Percentiles rank a stretch among this genome's conserved stretches.
phyloP scores from a whole-genome alignment of 2,329 filamentous ascomycete species.

The Drechslerella stenobrocha region DNA sequence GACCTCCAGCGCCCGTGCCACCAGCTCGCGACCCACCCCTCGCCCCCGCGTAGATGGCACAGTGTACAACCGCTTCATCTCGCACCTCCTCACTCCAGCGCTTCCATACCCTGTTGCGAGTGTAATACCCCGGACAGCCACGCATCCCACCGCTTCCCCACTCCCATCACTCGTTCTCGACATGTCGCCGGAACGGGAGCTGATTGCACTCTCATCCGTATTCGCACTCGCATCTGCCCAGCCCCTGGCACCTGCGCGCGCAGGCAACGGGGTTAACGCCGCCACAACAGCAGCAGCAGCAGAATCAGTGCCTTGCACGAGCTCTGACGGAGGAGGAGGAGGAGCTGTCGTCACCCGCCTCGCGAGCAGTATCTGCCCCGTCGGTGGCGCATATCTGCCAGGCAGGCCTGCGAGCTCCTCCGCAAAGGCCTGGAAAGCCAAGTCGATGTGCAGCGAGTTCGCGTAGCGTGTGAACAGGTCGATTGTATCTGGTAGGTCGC shows the following conservation, averaged over 20 bases:
- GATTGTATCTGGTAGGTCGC: slow-evolving; percentile 57
- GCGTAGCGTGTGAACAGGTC: slow-evolving; percentile 58
- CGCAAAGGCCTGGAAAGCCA: slow-evolving; percentile 63
- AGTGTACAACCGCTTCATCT: slow-evolving; percentile 65
- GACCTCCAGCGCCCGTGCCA: slow-evolving; percentile 57
- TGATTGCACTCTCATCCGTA: too few relatives aligned
- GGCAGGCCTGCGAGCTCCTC: slow-evolving; percentile 62
- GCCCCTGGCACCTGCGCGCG: too few relatives aligned
- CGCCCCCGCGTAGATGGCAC: slow-evolving; percentile 59
- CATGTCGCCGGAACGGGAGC: too few relatives aligned
- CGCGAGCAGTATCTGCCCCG: slow-evolving; percentile 61
- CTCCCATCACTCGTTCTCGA: background rate
- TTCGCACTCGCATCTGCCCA: too few relatives aligned
- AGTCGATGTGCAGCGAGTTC: slow-evolving; percentile 60
- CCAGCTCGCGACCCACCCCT: slow-evolving; percentile 60
- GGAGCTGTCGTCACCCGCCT: background rate
- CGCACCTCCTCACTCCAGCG: slow-evolving; percentile 55
- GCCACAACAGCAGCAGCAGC: too few relatives aligned
- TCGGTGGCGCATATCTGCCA: slow-evolving; percentile 60
- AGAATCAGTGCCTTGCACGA: too few relatives aligned
- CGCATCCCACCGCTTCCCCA: slow-evolving; percentile 58
- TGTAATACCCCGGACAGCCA: slow-evolving; percentile 59
- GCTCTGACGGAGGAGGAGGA: too few relatives aligned
- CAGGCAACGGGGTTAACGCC: too few relatives aligned
- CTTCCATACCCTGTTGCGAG: slow-evolving; percentile 19